These are phyloP conservation scores for Aureobasidium pullulans DNA, from an alignment of 2,329 filamentous ascomycete species.

Conservation along the genomic window DNA sequence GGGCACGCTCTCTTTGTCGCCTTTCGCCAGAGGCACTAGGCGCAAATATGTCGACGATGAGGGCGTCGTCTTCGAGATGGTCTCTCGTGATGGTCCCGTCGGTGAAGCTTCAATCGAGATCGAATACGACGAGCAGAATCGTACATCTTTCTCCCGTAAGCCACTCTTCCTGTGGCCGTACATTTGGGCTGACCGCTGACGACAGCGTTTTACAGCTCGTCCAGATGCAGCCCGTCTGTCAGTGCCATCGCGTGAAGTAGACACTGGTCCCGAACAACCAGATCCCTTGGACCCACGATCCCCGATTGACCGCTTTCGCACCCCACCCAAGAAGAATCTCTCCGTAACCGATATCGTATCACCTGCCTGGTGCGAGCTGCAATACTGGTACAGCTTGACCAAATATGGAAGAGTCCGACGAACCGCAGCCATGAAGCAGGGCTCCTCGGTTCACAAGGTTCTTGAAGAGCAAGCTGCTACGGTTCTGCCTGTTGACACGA, in stretches of 20 bases:
- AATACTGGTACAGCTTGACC: conserved; percentile 82
- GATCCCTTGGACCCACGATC: conserved; percentile 40
- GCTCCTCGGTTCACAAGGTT: conserved; percentile 69
- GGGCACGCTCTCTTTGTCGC: background rate
- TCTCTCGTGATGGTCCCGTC: conserved; percentile 15
- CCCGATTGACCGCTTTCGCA: conserved; percentile 72
- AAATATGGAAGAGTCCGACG: conserved; percentile 66
- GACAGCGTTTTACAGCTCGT: conserved; percentile 28
- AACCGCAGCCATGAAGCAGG: conserved; percentile 78
- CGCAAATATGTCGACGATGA: conserved; percentile 16
- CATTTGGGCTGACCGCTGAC: conserved; percentile 32
- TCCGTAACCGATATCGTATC: conserved; percentile 83
- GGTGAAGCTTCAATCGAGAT: conserved; percentile 31
- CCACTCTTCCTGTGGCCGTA: background rate
- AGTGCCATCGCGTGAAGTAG: conserved; percentile 15
- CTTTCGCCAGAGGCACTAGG: background rate
- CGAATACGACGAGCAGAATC: conserved; percentile 34
- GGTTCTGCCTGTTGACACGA: conserved; percentile 63
- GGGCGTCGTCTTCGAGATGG: conserved; percentile 15
- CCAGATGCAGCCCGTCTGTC: conserved; percentile 20
- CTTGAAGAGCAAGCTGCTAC: conserved; percentile 81
- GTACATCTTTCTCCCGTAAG: conserved; percentile 27
- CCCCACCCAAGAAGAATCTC: conserved; percentile 67
- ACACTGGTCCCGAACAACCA: conserved; percentile 17
- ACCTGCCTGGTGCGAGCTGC: conserved; percentile 91